phyloP scores from a whole-genome alignment of 2,329 filamentous ascomycete species.

The Beauveria caledonica region DNA sequence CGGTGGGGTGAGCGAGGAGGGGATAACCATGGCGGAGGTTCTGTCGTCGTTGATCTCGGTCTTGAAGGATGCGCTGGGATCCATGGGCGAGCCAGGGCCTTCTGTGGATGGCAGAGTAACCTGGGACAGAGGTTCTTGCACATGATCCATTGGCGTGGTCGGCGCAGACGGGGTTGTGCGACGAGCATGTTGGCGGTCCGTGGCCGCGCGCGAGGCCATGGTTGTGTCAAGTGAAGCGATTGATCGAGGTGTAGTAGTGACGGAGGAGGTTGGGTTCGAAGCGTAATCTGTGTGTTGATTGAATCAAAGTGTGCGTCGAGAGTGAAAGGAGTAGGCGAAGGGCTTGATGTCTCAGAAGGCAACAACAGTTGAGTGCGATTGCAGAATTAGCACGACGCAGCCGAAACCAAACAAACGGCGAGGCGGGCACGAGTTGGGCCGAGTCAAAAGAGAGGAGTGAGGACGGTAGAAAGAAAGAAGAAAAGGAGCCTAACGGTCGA shows the following conservation, averaged over 20 bases:
- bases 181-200: background rate
- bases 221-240: background rate
- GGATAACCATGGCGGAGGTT: conserved; percentile 38
- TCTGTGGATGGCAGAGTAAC: conserved; percentile 51
- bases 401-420: conserved; percentile 6
- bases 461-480: background rate
- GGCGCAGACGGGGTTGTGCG: background rate
- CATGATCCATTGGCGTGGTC: conserved; percentile 7
- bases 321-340: background rate
- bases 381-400: background rate
- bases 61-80: conserved; percentile 40
- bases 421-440: background rate
- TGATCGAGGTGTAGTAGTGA: background rate
- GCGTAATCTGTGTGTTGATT: background rate
- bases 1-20: conserved; percentile 50
- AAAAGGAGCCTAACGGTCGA: background rate
- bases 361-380: background rate
- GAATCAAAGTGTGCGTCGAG: background rate
- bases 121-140: conserved; percentile 30
- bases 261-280: background rate
- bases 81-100: conserved; percentile 43
- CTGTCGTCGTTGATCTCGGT: conserved; percentile 42
- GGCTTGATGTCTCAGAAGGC: conserved; percentile 3
- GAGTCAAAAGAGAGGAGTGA: background rate
- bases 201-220: conserved; percentile 6